Evolutionary conservation across 208 protist genomes (phyloP).

Genomic region (Trichomonas gallinae): DNA sequence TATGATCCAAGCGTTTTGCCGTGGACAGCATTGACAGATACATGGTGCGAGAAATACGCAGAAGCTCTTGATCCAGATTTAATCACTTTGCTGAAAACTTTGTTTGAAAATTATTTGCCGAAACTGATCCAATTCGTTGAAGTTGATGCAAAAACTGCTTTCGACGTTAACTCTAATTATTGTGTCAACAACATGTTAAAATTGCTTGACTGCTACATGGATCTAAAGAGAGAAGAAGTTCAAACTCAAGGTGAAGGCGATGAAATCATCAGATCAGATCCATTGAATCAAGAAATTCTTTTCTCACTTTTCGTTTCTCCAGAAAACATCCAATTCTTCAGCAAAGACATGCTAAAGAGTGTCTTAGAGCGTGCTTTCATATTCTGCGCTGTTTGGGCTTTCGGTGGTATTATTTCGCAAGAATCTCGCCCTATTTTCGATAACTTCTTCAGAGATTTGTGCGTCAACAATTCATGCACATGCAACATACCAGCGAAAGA

Average conservation of each 20-base stretch:
- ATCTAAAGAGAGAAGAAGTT: not conserved
- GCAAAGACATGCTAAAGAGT: not conserved
- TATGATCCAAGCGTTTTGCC: constrained; percentile 58
- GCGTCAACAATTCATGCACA: constrained; percentile 54
- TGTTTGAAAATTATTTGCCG: not conserved
- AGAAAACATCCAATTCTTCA: not conserved
- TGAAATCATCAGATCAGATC: not conserved
- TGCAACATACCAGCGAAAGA: not conserved
- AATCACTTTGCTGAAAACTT: not conserved
- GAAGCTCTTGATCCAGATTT: not conserved
- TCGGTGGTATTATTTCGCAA: constrained; percentile 74
- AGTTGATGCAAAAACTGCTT: not conserved
- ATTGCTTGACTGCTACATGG: not conserved
- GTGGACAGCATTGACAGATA: constrained; percentile 34
- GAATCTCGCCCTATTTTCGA: constrained; percentile 68
- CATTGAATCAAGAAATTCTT: not conserved
- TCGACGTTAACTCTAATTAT: not conserved
- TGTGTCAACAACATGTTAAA: not conserved
- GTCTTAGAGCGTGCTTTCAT: constrained; percentile 26
- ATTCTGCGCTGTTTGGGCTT: constrained; percentile 80
- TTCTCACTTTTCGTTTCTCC: not conserved
- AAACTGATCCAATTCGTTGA: not conserved
- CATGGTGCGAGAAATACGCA: constrained; percentile 31
- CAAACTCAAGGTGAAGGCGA: not conserved
- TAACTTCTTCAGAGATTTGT: constrained; percentile 23